A percentile compares a stretch with the other conserved stretches of the same genome.
These are phyloP conservation scores for Citrullus colocynthis DNA, from an alignment of 306 rosid genomes.

Conservation along the genomic window DNA sequence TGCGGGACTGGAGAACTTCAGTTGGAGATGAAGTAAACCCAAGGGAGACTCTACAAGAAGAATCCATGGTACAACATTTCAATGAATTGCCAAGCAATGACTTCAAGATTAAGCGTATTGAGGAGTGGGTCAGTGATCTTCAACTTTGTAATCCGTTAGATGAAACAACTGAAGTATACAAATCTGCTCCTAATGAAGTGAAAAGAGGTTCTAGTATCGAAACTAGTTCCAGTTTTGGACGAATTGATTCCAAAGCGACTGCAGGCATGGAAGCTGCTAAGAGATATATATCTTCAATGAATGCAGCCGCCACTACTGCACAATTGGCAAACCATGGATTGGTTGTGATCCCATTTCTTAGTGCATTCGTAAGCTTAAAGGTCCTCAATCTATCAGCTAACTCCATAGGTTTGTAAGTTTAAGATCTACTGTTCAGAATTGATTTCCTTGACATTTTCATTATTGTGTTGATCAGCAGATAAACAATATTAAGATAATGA, in stretches of 20 bases:
- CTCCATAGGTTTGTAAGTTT: conserved; percentile 49
- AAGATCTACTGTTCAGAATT: not conserved
- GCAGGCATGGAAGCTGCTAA: conserved; percentile 84
- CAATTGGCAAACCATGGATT: conserved; percentile 81
- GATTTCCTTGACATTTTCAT: not conserved
- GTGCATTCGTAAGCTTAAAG: conserved; percentile 70
- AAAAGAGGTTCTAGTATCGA: conserved; percentile 22
- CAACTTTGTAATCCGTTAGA: conserved; percentile 45
- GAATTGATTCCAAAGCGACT: conserved; percentile 33
- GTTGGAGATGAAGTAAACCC: conserved; percentile 22
- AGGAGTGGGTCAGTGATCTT: conserved; percentile 82
- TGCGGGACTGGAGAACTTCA: conserved; percentile 71
- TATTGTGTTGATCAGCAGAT: not conserved
- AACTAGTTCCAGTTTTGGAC: conserved; percentile 18
- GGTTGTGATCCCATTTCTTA: conserved; percentile 74
- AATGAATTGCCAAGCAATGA: conserved; percentile 36
- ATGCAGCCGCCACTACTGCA: conserved; percentile 53
- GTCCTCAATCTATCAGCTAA: conserved; percentile 84
- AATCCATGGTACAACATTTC: conserved; percentile 18
- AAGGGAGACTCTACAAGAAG: conserved; percentile 24
- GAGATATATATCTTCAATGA: conserved; percentile 67
- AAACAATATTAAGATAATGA: not conserved
- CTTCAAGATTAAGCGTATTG: conserved; percentile 61
- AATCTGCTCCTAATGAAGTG: conserved; percentile 21
- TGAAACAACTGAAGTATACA: conserved; percentile 33